Base-by-base conservation (phyloP, 495 filamentous ascomycete genomes). In the Podospora anserina region DNA sequence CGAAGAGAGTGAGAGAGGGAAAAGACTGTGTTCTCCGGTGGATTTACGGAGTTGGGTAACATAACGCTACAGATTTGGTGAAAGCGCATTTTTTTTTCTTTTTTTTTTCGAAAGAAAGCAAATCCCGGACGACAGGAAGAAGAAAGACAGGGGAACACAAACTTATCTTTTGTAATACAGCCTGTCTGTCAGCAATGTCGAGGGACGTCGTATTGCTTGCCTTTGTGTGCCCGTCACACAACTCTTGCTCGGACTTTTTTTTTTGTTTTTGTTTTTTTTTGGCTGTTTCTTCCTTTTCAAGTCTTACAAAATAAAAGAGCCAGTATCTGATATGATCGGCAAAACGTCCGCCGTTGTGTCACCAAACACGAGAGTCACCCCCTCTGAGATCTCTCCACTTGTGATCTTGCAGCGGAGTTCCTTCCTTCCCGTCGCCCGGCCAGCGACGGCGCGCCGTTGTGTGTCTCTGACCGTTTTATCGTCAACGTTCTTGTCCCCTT, bases 331-430 rank as follows among this genome's bases (percentile, higher is more conserved):
- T 32, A 32, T 34, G 60, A 62, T 62, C 60, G 60, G 27, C 59
- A 27, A 32, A 32, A 28, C 23, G 20, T 32, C 28, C 26, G 23
- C 23, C 23, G 18, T 30, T 27, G 59, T 28, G 27, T 28, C 28
- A 61, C 28, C 16, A 18, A 61, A 11, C 4, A 20, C 13, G n/a
- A 32, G n/a, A 32, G 7, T 7, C 30, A 23, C 58, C 3, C 18
- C 13, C n/a, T 20, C 26, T 26, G 55, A 19, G 55, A 58, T 58
- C 55, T 19, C 16, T 27, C 19, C 32, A 39, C n/a, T 16, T 16
- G 61, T 63, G 61, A 63, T 63, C 61, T 63, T 63, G 61, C 61
- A 63, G 61, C 61, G 27, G n/a, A 49, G 39, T 16, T 16, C 9
- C 5, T 16, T 16, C 9, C 5, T 16, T 16, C 39, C 39, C 39